Conservation (phyloP, 495 filamentous ascomycete genomes). For the Aspergillus homomorphus region DNA sequence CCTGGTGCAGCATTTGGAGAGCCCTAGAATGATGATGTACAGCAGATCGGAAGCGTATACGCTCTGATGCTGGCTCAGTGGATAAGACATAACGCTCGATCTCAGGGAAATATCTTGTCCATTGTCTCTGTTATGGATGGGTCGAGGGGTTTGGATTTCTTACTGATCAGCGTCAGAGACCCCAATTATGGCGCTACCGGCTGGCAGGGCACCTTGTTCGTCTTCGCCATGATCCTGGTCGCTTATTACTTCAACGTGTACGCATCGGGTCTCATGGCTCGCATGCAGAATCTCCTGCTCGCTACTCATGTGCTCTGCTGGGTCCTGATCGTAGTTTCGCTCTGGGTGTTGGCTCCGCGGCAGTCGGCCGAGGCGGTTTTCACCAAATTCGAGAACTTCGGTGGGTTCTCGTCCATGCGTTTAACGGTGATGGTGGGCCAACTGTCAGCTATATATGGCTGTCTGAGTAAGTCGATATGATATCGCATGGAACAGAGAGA, state of each 20-base stretch:
- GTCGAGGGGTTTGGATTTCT: not conserved
- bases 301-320: conserved; percentile 48
- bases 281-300: conserved; percentile 45
- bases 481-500: not conserved
- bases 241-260: conserved; percentile 39
- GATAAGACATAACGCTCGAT: not conserved
- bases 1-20: conserved; percentile 14
- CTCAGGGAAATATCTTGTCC: conserved; percentile 4
- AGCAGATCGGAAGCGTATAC: conserved; percentile 14
- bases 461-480: conserved; percentile 19
- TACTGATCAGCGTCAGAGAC: conserved; percentile 34
- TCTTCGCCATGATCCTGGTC: conserved; percentile 35
- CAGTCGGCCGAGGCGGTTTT: conserved; percentile 39
- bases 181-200: conserved; percentile 25
- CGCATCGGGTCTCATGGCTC: conserved; percentile 38
- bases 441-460: conserved; percentile 26
- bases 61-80: not conserved
- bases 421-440: conserved; percentile 31
- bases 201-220: conserved; percentile 47
- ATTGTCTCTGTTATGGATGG: not conserved
- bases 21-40: conserved; percentile 14
- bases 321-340: conserved; percentile 40
- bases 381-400: conserved; percentile 32
- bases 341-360: conserved; percentile 31
- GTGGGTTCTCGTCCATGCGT: conserved; percentile 41